Conservation (phyloP, 1,284 basidiomycete genomes). For the Mycosarcoma mackinlayi region DNA sequence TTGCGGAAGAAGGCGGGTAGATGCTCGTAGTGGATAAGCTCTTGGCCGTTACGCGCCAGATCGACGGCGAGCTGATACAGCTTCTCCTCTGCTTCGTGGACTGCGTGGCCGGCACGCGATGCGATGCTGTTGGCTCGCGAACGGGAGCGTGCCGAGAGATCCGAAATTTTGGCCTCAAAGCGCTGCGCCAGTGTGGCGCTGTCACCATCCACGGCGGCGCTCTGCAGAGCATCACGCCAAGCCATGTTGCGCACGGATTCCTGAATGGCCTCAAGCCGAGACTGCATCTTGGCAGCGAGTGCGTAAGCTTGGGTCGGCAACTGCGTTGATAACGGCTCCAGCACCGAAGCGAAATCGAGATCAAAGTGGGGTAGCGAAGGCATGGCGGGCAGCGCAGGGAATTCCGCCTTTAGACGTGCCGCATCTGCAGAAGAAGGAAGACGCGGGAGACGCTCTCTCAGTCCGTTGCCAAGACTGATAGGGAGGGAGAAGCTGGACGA, state of each 20-base stretch:
- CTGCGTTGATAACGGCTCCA: constrained; percentile 39
- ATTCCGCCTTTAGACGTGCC: constrained; percentile 23
- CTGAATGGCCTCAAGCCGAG: constrained; percentile 49
- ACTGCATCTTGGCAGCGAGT: constrained; percentile 50
- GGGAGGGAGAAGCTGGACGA: constrained; percentile 43
- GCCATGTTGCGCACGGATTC: constrained; percentile 53
- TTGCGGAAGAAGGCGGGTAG: constrained; percentile 65
- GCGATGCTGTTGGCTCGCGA: constrained; percentile 46
- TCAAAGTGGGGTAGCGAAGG: constrained; percentile 41
- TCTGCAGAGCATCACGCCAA: constrained; percentile 46
- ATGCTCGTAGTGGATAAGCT: constrained; percentile 59
- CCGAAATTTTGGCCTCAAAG: constrained; percentile 39
- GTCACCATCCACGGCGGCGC: constrained; percentile 7
- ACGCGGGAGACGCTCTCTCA: constrained; percentile 35
- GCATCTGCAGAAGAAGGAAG: constrained; percentile 43
- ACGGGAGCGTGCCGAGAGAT: constrained; percentile 32
- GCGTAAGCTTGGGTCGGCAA: constrained; percentile 37
- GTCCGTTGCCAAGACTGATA: constrained; percentile 32
- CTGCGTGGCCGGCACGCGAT: constrained; percentile 42
- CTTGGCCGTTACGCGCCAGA: constrained; percentile 58
- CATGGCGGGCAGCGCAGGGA: constrained; percentile 35
- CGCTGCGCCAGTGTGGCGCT: constrained; percentile 20
- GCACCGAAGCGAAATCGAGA: constrained; percentile 43
- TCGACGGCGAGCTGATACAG: constrained; percentile 61
- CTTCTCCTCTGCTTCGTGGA: constrained; percentile 61